Evolutionary conservation across 331 rosid species (phyloP).

Genomic region (Dryas integrifolia): DNA sequence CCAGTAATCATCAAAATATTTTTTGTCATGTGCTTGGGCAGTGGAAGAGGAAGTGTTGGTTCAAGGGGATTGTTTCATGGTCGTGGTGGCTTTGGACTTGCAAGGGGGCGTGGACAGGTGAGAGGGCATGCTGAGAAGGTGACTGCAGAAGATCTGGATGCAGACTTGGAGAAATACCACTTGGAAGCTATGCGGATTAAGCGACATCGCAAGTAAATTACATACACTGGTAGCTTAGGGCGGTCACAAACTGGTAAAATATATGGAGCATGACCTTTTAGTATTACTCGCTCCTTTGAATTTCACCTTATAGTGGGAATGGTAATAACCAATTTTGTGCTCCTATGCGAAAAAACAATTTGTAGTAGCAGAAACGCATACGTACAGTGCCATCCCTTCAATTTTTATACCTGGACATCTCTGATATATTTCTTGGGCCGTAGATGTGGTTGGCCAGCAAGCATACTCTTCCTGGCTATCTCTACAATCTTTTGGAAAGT

Average conservation of each 20-base stretch:
- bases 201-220: neutral
- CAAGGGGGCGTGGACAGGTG: constrained; percentile 29
- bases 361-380: neutral
- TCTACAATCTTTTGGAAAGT: neutral
- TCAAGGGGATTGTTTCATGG: constrained; percentile 7
- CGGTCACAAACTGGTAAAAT: neutral
- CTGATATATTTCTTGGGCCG: neutral
- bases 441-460: neutral
- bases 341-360: neutral
- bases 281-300: neutral
- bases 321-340: neutral
- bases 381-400: neutral
- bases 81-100: constrained; percentile 21
- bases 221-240: neutral
- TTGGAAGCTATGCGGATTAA: constrained; percentile 29
- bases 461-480: neutral
- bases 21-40: neutral
- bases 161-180: constrained; percentile 50
- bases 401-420: neutral
- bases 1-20: neutral
- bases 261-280: neutral
- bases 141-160: constrained; percentile 38
- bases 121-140: constrained; percentile 17
- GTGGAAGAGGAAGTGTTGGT: constrained; percentile 20
- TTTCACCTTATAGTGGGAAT: neutral